These are phyloP conservation scores for Heliophila coronopifolia DNA, from an alignment of 441 rosid genomes.

Conservation along the genomic window DNA sequence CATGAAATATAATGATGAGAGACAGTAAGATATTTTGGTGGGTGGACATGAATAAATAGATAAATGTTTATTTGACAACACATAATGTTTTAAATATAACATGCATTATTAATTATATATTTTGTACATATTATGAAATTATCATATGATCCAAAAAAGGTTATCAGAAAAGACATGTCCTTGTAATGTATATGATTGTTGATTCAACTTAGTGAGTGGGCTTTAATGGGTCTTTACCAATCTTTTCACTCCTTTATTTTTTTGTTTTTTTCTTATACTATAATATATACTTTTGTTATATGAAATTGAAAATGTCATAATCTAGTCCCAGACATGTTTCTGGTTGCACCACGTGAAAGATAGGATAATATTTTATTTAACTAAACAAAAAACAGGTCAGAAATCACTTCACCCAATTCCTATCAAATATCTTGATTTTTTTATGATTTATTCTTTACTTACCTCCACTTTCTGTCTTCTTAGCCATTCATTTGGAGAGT, in stretches of 20 bases:
- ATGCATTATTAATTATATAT: too few relatives aligned
- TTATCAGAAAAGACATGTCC: conserved; percentile 31
- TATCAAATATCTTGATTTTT: conserved; percentile 19
- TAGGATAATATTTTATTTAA: conserved; percentile 28
- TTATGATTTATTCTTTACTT: background rate
- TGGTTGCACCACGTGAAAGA: conserved; percentile 32
- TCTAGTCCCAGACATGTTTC: conserved; percentile 28
- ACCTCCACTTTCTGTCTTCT: conserved; percentile 1
- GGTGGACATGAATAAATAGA: too few relatives aligned
- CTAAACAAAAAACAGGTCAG: conserved; percentile 30
- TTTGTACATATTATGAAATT: background rate
- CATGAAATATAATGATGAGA: too few relatives aligned
- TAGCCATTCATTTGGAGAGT: conserved; percentile 15
- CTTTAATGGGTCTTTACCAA: conserved; percentile 23
- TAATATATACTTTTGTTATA: conserved; percentile 1
- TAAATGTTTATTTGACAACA: too few relatives aligned
- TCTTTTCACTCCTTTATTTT: conserved; percentile 13
- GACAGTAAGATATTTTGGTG: too few relatives aligned
- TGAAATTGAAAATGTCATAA: conserved; percentile 24
- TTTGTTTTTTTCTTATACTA: background rate
- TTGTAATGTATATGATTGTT: conserved; percentile 29
- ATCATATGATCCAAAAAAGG: conserved; percentile 22
- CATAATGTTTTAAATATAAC: too few relatives aligned
- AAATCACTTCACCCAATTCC: conserved; percentile 29
- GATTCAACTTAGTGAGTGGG: conserved; percentile 19